A percentile compares a stretch with the other conserved stretches of the same genome.
These are phyloP conservation scores for Steccherinum ochraceum DNA, from an alignment of 768 basidiomycete species.

Conservation along the genomic window DNA sequence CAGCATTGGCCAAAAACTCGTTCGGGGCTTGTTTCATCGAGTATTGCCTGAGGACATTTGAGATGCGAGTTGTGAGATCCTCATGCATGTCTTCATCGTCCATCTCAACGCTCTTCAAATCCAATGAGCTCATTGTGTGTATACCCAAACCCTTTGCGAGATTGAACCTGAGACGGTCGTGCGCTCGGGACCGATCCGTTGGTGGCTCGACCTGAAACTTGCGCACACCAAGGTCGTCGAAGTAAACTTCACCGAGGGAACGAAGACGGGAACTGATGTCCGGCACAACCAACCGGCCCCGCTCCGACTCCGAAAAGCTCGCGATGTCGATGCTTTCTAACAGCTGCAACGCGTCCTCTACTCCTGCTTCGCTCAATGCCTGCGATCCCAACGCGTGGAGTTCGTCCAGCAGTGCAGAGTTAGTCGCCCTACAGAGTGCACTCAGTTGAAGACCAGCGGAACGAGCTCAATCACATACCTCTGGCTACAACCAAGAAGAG, in stretches of 20 bases:
- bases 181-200: not conserved
- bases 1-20: constrained; percentile 50
- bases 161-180: not conserved
- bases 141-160: constrained; percentile 15
- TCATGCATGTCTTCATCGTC: constrained; percentile 39
- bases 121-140: constrained; percentile 13
- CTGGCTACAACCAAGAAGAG: too few species aligned
- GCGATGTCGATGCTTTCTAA: constrained; percentile 6
- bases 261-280: constrained; percentile 3
- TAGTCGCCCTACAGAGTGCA: too few species aligned
- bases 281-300: constrained; percentile 14
- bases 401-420: not conserved
- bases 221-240: constrained; percentile 9
- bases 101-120: constrained; percentile 12
- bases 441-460: too few species aligned
- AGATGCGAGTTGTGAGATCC: constrained; percentile 35
- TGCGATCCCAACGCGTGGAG: not conserved
- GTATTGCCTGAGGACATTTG: constrained; percentile 37
- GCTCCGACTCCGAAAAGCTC: constrained; percentile 8
- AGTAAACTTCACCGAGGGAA: constrained; percentile 2
- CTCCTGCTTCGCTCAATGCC: not conserved
- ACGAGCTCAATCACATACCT: too few species aligned
- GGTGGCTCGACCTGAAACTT: not conserved
- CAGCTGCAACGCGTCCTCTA: not conserved
- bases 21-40: constrained; percentile 35